These are phyloP conservation scores for Oryza meyeriana DNA, from an alignment of 176 grass and related monocot species.

Conservation along the genomic window DNA sequence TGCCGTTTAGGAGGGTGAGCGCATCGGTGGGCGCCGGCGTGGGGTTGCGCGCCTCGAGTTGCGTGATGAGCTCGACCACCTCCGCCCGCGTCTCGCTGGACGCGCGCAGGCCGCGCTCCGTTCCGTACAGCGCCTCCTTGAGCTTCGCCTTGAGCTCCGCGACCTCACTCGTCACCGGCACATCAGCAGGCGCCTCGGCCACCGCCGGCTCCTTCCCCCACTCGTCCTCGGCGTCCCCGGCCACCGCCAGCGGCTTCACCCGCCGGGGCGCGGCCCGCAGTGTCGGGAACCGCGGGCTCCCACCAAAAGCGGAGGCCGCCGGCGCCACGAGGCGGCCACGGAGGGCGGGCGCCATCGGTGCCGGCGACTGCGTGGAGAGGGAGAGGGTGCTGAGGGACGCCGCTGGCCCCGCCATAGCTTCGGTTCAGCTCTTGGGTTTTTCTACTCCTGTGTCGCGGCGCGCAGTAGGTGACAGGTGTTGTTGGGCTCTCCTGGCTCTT, in stretches of 20 bases:
- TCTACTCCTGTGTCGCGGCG: no score
- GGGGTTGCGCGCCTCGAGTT: slow-evolving; percentile 78
- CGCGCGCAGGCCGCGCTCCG: slow-evolving; percentile 70
- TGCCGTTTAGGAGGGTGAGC: slow-evolving; percentile 78
- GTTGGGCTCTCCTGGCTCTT: neutral
- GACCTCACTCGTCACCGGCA: slow-evolving; percentile 37
- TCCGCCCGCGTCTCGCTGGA: slow-evolving; percentile 87
- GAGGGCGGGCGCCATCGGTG: neutral
- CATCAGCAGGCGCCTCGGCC: slow-evolving; percentile 28
- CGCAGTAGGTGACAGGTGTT: no score
- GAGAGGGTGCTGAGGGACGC: slow-evolving; percentile 46
- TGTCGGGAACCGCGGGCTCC: neutral
- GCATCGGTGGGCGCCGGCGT: slow-evolving; percentile 88
- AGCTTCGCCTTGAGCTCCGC: slow-evolving; percentile 68
- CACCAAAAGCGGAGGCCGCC: neutral
- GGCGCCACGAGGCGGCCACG: neutral
- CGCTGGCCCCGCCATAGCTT: slow-evolving; percentile 36
- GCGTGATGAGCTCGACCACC: slow-evolving; percentile 86
- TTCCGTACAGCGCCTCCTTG: slow-evolving; percentile 72
- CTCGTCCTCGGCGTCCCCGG: slow-evolving; percentile 67
- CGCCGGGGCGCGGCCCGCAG: neutral
- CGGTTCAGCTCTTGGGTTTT: neutral
- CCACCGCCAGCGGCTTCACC: slow-evolving; percentile 12
- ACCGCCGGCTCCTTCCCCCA: slow-evolving; percentile 50
- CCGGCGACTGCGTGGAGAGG: slow-evolving; percentile 25